Conservation (phyloP, 2,329 filamentous ascomycete species). For the Pyrenochaeta sp. region DNA sequence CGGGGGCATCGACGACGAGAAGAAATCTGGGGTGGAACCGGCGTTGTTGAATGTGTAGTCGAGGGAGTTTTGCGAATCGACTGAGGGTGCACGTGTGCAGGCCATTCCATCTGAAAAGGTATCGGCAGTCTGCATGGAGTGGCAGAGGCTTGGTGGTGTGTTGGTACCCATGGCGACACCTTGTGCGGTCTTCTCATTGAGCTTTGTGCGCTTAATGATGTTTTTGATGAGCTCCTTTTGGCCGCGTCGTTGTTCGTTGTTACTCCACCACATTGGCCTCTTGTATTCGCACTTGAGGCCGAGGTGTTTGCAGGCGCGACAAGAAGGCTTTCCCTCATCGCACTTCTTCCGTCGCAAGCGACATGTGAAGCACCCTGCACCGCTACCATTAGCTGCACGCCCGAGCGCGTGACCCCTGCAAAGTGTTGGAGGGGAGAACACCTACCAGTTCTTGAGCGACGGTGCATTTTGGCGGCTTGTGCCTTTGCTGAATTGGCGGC, state of each 20-base stretch:
- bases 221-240: constrained; percentile 97
- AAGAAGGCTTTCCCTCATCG: constrained; percentile 70
- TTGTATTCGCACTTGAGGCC: constrained; percentile 94
- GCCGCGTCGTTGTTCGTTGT: constrained; percentile 80
- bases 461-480: constrained; percentile 85
- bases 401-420: constrained; percentile 48
- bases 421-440: constrained; percentile 42
- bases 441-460: constrained; percentile 92
- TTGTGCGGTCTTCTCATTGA: constrained; percentile 79
- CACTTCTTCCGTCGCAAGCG: constrained; percentile 74
- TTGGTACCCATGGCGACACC: constrained; percentile 57
- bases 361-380: constrained; percentile 71
- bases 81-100: constrained; percentile 74
- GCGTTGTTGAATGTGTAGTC: constrained; percentile 74
- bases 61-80: constrained; percentile 78
- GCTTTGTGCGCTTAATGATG: constrained; percentile 96
- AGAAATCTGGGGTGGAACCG: constrained; percentile 59
- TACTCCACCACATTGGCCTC: constrained; percentile 96
- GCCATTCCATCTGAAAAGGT: constrained; percentile 78
- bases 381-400: constrained; percentile 46
- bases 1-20: constrained; percentile 68
- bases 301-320: constrained; percentile 72
- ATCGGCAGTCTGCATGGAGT: constrained; percentile 82
- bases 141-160: constrained; percentile 80
- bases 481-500: constrained; percentile 59